Evolutionary conservation across 2,329 filamentous ascomycete species (phyloP), one percentile per base, ranked within the genome.

Genomic region (Aspergillus sp.): DNA sequence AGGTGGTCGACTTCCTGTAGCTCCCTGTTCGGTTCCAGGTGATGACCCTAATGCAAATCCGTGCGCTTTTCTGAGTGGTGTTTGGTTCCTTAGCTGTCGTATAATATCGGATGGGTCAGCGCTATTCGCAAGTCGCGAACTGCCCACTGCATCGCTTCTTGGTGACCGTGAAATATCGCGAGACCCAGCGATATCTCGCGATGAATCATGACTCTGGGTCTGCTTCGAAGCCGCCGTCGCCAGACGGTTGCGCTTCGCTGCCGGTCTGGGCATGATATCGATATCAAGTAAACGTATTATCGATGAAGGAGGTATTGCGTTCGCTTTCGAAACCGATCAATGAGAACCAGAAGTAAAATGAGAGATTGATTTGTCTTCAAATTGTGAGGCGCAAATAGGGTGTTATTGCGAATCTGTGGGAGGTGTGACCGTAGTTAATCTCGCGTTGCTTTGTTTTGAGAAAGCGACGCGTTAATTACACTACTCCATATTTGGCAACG

Each of bases 1-100:
- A 17, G 68, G 68, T 22, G 71, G 73, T 42, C 72, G 67, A 57
- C 71, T 74, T 4, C 67, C 68, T 22, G 72, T 74, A 22, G 62
- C 70, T 18, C 62, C 59, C 43, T 62, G 68, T 54, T 72, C 70
- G 13, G 66, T 69, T 20, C 56, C 62, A 5, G 72, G 72, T 4
- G 73, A 74, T 5, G 73, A 74, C 36, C 67, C 69, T 34, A 75
- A 69, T 30, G 70, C 70, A 44, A 70, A 62, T 42, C 74, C 72
- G 49, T 72, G 59, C n/a, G 58, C 55, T 54, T 66, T 72, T 15
- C 62, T 45, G 26, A 69, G 58, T 20, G 73, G 73, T 17, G 73
- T 75, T 58, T 70, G 68, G 38, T 63, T 66, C 43, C 62, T 66
- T 17, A 64, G 56, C 36, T 64, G 63, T 36, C 52, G 65, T 58